Percentiles rank a stretch among this genome's conserved stretches.
Conservation (phyloP, 2,329 filamentous ascomycete genomes). For the Aureobasidium sp. region DNA sequence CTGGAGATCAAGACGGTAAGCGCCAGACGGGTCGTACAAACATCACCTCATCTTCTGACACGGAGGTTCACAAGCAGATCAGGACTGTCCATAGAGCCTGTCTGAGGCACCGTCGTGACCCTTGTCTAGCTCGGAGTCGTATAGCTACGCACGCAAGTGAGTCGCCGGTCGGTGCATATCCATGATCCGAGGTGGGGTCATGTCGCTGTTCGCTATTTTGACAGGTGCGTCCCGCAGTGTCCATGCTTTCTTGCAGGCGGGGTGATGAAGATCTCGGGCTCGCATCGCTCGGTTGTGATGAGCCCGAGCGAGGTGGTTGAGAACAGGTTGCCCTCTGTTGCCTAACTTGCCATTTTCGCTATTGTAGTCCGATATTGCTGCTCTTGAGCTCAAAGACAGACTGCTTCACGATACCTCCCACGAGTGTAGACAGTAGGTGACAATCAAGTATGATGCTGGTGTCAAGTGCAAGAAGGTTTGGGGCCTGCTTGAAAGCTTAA, state of each 20-base stretch:
- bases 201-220: background rate
- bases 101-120: too few species aligned
- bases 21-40: background rate
- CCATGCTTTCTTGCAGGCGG: background rate
- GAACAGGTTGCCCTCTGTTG: background rate
- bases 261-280: background rate
- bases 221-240: background rate
- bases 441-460: too few species aligned
- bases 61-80: background rate
- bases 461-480: too few species aligned
- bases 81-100: background rate
- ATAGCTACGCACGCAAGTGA: background rate
- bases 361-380: background rate
- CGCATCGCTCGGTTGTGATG: background rate
- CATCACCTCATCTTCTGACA: background rate
- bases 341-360: background rate
- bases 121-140: background rate
- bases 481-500: background rate
- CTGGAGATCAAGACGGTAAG: background rate
- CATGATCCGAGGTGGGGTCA: background rate
- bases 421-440: too few species aligned
- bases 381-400: background rate
- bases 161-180: too few species aligned
- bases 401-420: background rate
- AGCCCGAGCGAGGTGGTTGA: background rate